Percentiles rank a stretch among this genome's conserved stretches.
phyloP scores from a whole-genome alignment of 2,329 filamentous ascomycete genomes.

The Alternaria arbusti region DNA sequence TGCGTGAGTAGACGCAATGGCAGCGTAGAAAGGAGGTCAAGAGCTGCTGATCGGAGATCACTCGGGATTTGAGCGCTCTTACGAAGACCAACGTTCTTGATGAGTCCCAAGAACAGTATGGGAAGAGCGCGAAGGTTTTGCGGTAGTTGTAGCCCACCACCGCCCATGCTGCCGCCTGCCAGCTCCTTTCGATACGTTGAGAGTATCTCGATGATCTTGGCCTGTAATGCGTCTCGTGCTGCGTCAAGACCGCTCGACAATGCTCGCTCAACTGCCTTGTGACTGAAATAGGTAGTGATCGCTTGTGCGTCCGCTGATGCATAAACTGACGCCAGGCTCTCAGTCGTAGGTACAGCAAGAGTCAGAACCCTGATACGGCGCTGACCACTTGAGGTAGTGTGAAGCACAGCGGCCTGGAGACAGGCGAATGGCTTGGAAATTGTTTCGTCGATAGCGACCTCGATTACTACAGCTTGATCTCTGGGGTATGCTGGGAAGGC shows the following conservation, averaged over 20 bases:
- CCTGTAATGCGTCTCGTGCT: conserved; percentile 86
- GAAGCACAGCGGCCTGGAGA: conserved; percentile 82
- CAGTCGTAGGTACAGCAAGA: conserved; percentile 88
- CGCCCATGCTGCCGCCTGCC: conserved; percentile 93
- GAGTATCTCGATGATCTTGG: conserved; percentile 89
- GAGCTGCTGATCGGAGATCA: conserved; percentile 89
- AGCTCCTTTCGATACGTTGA: conserved; percentile 97
- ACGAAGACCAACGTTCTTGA: conserved; percentile 76
- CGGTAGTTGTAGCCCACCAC: conserved; percentile 88
- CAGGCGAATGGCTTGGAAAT: conserved; percentile 91
- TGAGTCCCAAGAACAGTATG: conserved; percentile 88
- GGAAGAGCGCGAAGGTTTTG: conserved; percentile 89
- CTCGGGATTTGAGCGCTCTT: conserved; percentile 49
- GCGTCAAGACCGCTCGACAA: conserved; percentile 87
- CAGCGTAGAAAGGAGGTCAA: conserved; percentile 92
- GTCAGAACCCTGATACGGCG: conserved; percentile 94
- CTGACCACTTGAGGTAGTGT: conserved; percentile 98
- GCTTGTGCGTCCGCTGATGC: conserved; percentile 94
- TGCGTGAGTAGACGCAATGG: conserved; percentile 89
- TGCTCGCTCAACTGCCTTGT: conserved; percentile 94
- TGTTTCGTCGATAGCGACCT: conserved; percentile 96
- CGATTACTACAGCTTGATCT: conserved; percentile 96
- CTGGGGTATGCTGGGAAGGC: conserved; percentile 97
- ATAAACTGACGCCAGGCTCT: conserved; percentile 88
- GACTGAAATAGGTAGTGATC: conserved; percentile 91